Evolutionary conservation across 148 eudicot genomes (phyloP).

Genomic region (Rhododendron vialii): DNA sequence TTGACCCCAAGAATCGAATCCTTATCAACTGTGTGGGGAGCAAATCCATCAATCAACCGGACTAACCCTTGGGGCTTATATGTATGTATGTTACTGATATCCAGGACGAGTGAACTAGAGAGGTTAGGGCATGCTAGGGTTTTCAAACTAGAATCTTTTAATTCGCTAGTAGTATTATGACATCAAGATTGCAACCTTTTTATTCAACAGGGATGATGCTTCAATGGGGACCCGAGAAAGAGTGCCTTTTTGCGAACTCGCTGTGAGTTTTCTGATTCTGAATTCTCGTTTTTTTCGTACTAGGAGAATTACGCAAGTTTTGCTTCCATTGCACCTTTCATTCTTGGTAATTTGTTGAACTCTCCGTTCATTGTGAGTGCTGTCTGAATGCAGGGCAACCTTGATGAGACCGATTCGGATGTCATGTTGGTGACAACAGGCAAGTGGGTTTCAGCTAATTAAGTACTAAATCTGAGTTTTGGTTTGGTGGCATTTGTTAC

Average conservation of each 20-base stretch:
- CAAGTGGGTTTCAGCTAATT: constrained; percentile 7
- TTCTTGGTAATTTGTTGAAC: background rate
- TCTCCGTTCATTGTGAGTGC: constrained; percentile 13
- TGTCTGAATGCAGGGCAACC: constrained; percentile 23
- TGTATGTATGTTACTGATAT: too few species aligned
- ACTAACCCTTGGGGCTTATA: too few species aligned
- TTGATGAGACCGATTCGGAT: background rate
- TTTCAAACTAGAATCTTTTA: background rate
- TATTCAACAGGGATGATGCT: constrained; percentile 46
- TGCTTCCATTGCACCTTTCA: background rate
- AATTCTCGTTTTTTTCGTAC: background rate
- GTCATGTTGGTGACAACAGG: constrained; percentile 2
- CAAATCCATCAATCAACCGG: background rate
- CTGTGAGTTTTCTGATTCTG: constrained; percentile 28
- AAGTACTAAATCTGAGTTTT: background rate
- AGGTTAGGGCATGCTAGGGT: background rate
- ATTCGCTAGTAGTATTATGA: background rate
- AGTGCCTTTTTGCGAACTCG: constrained; percentile 27
- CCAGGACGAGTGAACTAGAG: too few species aligned
- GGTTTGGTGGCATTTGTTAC: background rate
- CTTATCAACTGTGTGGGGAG: too few species aligned
- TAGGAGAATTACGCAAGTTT: background rate
- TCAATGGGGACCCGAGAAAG: constrained; percentile 19
- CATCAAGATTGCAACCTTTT: background rate
- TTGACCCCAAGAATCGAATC: background rate